These are phyloP conservation scores for Fusarium odoratissimum DNA, from an alignment of 2,329 filamentous ascomycete species.

Conservation along the genomic window DNA sequence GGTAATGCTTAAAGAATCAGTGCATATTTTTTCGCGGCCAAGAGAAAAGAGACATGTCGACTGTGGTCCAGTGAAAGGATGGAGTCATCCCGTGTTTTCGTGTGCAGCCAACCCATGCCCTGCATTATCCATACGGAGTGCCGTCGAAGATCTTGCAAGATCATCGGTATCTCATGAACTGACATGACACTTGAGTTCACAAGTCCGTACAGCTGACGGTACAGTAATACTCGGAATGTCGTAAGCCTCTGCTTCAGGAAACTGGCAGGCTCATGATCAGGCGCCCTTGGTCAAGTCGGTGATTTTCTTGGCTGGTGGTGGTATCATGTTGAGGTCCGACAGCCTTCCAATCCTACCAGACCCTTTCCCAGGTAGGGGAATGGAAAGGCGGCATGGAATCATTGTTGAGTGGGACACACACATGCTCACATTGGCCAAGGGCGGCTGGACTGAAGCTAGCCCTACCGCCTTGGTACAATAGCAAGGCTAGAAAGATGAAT, in stretches of 20 bases:
- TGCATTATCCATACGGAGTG: constrained; percentile 17
- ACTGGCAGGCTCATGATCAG: constrained; percentile 5
- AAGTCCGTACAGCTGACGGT: background rate
- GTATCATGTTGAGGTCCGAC: constrained; percentile 31
- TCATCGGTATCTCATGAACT: constrained; percentile 23
- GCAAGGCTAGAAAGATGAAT: constrained; percentile 2
- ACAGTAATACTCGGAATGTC: constrained; percentile 23
- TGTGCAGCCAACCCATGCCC: constrained; percentile 6
- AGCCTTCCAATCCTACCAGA: constrained; percentile 13
- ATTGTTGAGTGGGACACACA: constrained; percentile 36
- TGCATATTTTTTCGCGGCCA: constrained; percentile 19
- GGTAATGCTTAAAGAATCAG: constrained; percentile 4
- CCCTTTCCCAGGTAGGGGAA: constrained; percentile 23
- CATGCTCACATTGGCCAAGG: constrained; percentile 4
- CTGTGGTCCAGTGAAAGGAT: constrained; percentile 17
- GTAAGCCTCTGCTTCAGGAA: constrained; percentile 35
- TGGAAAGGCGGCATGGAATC: constrained; percentile 29
- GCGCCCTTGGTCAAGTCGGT: background rate
- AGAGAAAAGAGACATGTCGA: constrained; percentile 7
- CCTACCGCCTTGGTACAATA: constrained; percentile 16
- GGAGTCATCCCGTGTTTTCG: constrained; percentile 13
- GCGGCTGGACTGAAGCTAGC: constrained; percentile 19
- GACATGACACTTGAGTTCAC: background rate
- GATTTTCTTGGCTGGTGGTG: constrained; percentile 21
- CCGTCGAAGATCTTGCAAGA: constrained; percentile 34